Base-by-base conservation (phyloP, 192 early-diverging fungal genomes). In the Umbelopsis ramanniana region DNA sequence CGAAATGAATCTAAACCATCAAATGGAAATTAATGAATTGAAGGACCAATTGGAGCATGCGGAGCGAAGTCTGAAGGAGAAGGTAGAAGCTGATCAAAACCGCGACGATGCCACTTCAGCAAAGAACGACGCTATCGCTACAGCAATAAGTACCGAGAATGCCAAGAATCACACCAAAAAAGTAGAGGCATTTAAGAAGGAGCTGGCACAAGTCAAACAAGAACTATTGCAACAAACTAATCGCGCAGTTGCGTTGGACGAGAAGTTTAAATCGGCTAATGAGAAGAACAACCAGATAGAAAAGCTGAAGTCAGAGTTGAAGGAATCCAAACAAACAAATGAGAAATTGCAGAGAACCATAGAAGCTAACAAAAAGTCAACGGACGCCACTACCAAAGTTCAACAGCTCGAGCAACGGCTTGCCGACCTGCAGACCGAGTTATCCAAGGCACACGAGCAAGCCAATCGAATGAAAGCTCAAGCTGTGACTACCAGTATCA, bases 21-120 rank as follows among this genome's bases (percentile, higher is more conserved):
- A 63, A 29, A 63, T 63, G 57, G 57, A 63, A 50, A 50, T 50
- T 15, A 50, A 50, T 5, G 48, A 50, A 15, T 21, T 50, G n/a
- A 50, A 50, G 6, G 48, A 50, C 17, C 19, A 50, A 19, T 37
- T 63, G 19, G 57, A 63, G 11, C 57, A 37, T 37, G 33, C 33
- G 12, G 9, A 63, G 15, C 12, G 15, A 0, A 14, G 33, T 37
- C 26, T 63, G 57, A 35, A 37, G 17, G 33, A 63, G 48, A 17
- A 50, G 6, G 17, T 17, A 19, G 48, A n/a, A n/a, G 5, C 48
- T 5, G 48, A 50, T n/a, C 15, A 17, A 50, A 19, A 17, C 6
- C 19, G n/a, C 48, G 17, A 15, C 6, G 17, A 50, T 17, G 5
- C 15, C 19, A 1, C 48, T 19, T 8, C 48, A 50, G 5, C 48